Conservation (phyloP, 2,329 filamentous ascomycete genomes). For the Aspergillus pseudonomiae region DNA sequence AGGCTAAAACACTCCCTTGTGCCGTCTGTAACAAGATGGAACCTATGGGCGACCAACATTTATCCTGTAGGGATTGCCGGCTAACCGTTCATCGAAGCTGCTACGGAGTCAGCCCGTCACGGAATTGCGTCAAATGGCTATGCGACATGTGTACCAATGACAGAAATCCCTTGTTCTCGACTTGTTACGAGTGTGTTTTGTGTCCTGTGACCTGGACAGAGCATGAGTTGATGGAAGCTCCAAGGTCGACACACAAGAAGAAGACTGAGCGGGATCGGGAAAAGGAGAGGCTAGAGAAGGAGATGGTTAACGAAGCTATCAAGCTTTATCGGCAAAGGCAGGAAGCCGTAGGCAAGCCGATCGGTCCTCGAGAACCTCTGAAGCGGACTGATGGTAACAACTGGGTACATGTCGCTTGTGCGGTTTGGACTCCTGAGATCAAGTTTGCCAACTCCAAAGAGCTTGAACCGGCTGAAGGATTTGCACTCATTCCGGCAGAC, state of each 20-base stretch:
- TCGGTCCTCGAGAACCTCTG: slow-evolving; percentile 83
- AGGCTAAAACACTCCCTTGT: slow-evolving; percentile 77
- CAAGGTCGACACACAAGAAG: slow-evolving; percentile 79
- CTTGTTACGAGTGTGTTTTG: slow-evolving; percentile 89
- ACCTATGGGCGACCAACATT: slow-evolving; percentile 68
- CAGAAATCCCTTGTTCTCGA: slow-evolving; percentile 87
- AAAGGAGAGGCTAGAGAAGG: slow-evolving; percentile 82
- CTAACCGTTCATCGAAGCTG: slow-evolving; percentile 89
- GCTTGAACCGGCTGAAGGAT: slow-evolving; percentile 84
- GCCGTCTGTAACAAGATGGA: slow-evolving; percentile 79
- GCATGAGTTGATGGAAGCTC: slow-evolving; percentile 80
- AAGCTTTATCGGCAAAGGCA: slow-evolving; percentile 84
- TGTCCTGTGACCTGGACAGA: slow-evolving; percentile 83
- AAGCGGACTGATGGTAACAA: slow-evolving; percentile 96
- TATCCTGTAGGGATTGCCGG: slow-evolving; percentile 84
- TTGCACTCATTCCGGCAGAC: slow-evolving; percentile 74
- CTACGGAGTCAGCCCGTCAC: slow-evolving; percentile 78
- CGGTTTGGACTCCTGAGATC: slow-evolving; percentile 87
- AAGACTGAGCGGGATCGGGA: slow-evolving; percentile 91
- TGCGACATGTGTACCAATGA: slow-evolving; percentile 97
- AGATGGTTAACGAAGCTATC: slow-evolving; percentile 75
- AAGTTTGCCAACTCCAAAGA: slow-evolving; percentile 85
- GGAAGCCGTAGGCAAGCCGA: slow-evolving; percentile 78
- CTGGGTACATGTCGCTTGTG: slow-evolving; percentile 95
- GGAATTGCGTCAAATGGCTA: slow-evolving; percentile 78